A percentile compares a stretch with the other conserved stretches of the same genome.
Conservation (phyloP, 2,329 filamentous ascomycete genomes). For the Penicillium olsonii region DNA sequence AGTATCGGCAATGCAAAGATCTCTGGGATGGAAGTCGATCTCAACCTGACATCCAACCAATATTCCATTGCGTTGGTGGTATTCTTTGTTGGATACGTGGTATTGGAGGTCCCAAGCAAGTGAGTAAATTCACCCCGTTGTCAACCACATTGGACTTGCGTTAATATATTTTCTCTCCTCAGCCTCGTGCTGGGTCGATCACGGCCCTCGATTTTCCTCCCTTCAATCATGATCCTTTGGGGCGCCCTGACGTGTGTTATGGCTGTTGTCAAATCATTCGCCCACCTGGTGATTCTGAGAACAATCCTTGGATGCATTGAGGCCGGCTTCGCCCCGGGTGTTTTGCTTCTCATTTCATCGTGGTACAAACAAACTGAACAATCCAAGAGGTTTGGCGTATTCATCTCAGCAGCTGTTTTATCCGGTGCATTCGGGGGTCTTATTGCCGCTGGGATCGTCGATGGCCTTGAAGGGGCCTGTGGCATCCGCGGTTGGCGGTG, state of each 20-base stretch:
- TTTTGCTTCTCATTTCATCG: constrained; percentile 49
- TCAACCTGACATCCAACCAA: constrained; percentile 38
- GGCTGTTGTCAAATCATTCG: constrained; percentile 50
- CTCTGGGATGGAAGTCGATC: constrained; percentile 24
- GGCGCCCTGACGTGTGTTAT: constrained; percentile 53
- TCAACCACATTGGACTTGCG: no score
- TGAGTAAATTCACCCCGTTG: constrained; percentile 17
- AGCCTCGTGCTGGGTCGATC: constrained; percentile 51
- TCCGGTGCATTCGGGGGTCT: constrained; percentile 58
- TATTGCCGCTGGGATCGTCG: constrained; percentile 52
- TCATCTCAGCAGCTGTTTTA: constrained; percentile 59
- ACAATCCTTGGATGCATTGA: constrained; percentile 26
- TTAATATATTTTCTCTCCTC: background rate
- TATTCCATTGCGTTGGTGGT: constrained; percentile 56
- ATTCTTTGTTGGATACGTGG: constrained; percentile 57
- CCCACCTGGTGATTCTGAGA: constrained; percentile 50
- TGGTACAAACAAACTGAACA: constrained; percentile 64
- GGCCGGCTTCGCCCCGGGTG: constrained; percentile 27
- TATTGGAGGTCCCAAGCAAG: constrained; percentile 58
- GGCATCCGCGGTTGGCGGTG: constrained; percentile 55
- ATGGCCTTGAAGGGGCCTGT: constrained; percentile 47
- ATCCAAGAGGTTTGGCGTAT: constrained; percentile 58
- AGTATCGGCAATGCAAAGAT: constrained; percentile 31
- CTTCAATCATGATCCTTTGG: constrained; percentile 58
- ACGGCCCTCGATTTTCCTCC: constrained; percentile 53